Conservation (phyloP, 73 alveolate species). For the Tetrahymena borealis region DNA sequence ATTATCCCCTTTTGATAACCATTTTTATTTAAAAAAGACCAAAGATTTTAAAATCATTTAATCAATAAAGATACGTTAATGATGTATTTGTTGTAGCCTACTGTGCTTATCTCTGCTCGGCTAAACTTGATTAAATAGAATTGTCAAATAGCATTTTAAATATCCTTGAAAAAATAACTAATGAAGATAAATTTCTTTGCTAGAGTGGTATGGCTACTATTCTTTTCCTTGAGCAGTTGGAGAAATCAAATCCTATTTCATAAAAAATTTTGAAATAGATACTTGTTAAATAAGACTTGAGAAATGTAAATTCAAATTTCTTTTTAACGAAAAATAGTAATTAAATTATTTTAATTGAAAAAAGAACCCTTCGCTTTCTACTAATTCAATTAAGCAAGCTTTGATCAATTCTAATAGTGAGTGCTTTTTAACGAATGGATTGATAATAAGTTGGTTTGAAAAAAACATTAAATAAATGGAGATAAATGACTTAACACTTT, state of each 20-base stretch:
- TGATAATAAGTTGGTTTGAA: neutral
- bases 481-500: neutral
- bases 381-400: no score
- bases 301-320: no score
- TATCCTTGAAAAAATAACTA: neutral
- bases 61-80: neutral
- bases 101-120: neutral
- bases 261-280: neutral
- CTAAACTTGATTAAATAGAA: neutral
- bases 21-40: neutral
- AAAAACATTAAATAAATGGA: neutral
- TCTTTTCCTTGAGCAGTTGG: neutral
- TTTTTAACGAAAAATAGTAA: no score
- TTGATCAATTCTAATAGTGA: no score
- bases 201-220: neutral
- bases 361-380: no score
- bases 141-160: neutral
- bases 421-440: no score
- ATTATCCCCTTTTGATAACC: neutral
- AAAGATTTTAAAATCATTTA: neutral
- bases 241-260: neutral
- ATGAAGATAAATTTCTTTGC: neutral
- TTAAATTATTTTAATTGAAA: no score
- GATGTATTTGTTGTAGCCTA: neutral
- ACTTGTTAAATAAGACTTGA: neutral